A percentile compares a stretch with the other conserved stretches of the same genome.
Conservation (phyloP, 2,329 filamentous ascomycete species). For the Coniochaeta hoffmannii region DNA sequence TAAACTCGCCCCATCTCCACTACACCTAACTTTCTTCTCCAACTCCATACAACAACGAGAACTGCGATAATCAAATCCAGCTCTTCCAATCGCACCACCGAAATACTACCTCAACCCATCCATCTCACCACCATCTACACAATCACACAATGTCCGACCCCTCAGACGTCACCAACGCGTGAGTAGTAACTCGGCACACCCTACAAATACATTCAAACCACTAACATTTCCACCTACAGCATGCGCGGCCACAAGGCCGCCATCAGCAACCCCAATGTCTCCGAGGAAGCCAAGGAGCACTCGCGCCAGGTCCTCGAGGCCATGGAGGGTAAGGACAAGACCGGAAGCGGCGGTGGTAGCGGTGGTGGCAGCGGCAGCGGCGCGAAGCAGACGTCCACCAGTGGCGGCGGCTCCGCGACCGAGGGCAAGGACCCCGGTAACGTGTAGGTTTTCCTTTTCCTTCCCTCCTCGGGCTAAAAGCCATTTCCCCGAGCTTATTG, state of each 20-base stretch:
- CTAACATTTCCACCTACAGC: neutral
- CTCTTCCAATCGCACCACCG: neutral
- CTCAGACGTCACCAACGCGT: neutral
- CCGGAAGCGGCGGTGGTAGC: neutral
- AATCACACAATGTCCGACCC: neutral
- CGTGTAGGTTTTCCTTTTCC: neutral
- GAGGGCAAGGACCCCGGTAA: neutral
- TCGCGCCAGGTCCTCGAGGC: neutral
- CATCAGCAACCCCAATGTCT: slow-evolving; percentile 17
- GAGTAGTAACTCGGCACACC: neutral
- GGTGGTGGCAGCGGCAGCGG: neutral
- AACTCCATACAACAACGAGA: neutral
- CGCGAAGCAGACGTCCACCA: neutral
- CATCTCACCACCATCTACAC: neutral
- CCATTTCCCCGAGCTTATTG: neutral
- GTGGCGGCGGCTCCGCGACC: neutral
- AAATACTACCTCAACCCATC: neutral
- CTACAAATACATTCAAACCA: neutral
- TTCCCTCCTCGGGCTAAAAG: neutral
- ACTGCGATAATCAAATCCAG: neutral
- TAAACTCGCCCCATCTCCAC: too few relatives aligned
- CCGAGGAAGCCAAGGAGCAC: slow-evolving; percentile 15
- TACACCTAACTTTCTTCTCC: neutral
- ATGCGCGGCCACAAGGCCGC: slow-evolving; percentile 16
- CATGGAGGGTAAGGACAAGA: neutral